Percentiles rank a stretch among this genome's conserved stretches.
These are phyloP conservation scores for Rhodotorula sp. DNA, from an alignment of 1,284 basidiomycete species.

Conservation along the genomic window DNA sequence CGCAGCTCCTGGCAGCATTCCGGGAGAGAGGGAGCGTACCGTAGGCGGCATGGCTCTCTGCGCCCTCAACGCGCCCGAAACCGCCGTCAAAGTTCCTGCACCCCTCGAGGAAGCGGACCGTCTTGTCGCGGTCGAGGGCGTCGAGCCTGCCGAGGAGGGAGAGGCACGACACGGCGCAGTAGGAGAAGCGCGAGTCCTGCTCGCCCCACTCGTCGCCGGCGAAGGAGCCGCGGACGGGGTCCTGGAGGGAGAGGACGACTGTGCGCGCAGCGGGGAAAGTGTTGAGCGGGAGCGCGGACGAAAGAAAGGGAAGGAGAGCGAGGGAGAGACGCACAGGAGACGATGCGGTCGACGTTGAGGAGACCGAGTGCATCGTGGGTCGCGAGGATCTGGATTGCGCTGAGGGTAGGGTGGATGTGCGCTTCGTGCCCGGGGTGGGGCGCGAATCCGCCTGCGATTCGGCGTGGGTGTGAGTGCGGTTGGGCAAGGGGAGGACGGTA, in stretches of 20 bases:
- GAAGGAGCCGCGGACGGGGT: slow-evolving; percentile 78
- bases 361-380: slow-evolving; percentile 79
- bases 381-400: slow-evolving; percentile 86
- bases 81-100: slow-evolving; percentile 96
- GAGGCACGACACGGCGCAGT: slow-evolving; percentile 78
- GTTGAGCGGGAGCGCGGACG: neutral
- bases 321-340: slow-evolving; percentile 64
- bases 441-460: slow-evolving; percentile 71
- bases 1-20: too few species aligned
- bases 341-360: slow-evolving; percentile 67
- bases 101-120: slow-evolving; percentile 69
- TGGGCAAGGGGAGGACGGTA: neutral
- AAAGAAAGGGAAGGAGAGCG: slow-evolving; percentile 1
- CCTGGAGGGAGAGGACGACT: slow-evolving; percentile 83
- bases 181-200: slow-evolving; percentile 86
- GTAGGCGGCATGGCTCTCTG: slow-evolving; percentile 90
- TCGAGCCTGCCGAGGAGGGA: slow-evolving; percentile 74
- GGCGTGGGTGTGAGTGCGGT: slow-evolving; percentile 22
- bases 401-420: slow-evolving; percentile 81
- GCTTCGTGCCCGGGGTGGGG: slow-evolving; percentile 92
- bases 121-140: slow-evolving; percentile 54
- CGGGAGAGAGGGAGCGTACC: slow-evolving; percentile 60
- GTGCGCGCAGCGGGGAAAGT: slow-evolving; percentile 1
- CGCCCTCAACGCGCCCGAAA: slow-evolving; percentile 79
- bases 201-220: slow-evolving; percentile 90